Base-by-base conservation (phyloP, 306 rosid species). In the Hippophae gyantsensis region DNA sequence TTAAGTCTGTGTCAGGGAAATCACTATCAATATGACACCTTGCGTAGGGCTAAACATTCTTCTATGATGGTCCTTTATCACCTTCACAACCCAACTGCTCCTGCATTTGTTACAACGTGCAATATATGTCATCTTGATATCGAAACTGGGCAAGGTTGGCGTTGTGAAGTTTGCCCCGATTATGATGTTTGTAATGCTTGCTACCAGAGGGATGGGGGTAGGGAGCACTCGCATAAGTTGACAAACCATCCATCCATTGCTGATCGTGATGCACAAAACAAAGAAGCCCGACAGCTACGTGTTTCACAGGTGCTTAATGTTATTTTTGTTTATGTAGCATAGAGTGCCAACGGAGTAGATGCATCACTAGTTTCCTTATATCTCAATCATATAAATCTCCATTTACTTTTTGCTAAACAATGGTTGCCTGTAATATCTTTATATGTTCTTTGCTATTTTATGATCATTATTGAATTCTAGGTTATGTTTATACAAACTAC, bases 121-220 rank as follows among this genome's bases (percentile, higher is more conserved):
- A 86, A 70, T 64, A 66, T 78, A 68, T 93, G 99, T 65, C 79
- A 64, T 78, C 86, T 86, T 46, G 99, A 93, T 71, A 82, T 88
- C 63, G 99, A 88, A 77, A 86, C 94, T 61, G 97, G 97, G 48
- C 99, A 93, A 79, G 97, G 99, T 54, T 93, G 99, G 99, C 94
- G 85, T 11, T 93, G 97, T 74, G 99, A 93, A 73, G 79, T 86
- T 65, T 93, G 99, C 78, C 83, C 97, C 12, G 99, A 93, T 60
- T 93, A 86, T 42, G 99, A 86, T 70, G 85, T 88, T 25, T 93
- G 97, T 84, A 88, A 86, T 76, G 74, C 84, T 71, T 93, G 99
- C 77, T 88, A 86, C 75, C 95, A 84, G 76, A 90, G 81, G 81
- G 93, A 84, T 23, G 92, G 95, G 6, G 89, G 82, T 59, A 62